Base-by-base conservation (phyloP, 495 filamentous ascomycete genomes). In the Annulohypoxylon maeteangense region DNA sequence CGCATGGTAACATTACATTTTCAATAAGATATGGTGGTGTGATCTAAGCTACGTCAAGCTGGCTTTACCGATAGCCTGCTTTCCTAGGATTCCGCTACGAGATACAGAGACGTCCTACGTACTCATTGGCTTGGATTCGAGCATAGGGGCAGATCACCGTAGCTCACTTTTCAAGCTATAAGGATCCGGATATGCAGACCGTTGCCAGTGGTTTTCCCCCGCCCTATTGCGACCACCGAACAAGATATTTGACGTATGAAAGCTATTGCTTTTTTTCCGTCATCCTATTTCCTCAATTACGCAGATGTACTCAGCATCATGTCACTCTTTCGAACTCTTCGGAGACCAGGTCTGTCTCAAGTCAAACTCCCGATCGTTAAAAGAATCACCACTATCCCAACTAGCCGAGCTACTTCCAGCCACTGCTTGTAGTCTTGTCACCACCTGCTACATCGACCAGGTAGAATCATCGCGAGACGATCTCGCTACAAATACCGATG, bases 341-440 rank as follows among this genome's bases (percentile, higher is more conserved):
- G 29, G 50, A 63, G 62, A 53, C 61, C 71, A 66, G 51, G 25
- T 51, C 34, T 69, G 56, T 53, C 64, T 57, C 56, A 51, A 53
- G 57, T 51, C 18, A 60, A 23, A 51, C 12, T 31, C 42, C 58
- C 14, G 36, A 23, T 14, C 54, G 11, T 29, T 53, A 7, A 38
- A 18, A 42, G 65, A 68, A 56, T 55, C 42, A 34, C 60, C 54
- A 12, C 40, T 72, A 1, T 62, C 54, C 7, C 59, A 68, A 65
- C 16, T 72, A 16, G 61, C 29, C 55, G 74, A 76, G 56, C 58
- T 70, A 32, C 38, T 63, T 34, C 70, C 67, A 14, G 70, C 67
- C 16, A 18, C 61, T 36, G 57, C 51, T n/a, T 76, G 70, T 47
- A 71, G 67, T 62, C 68, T 69, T 40, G 32, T 76, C 23, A 55